Percentiles rank a stretch among this genome's conserved stretches.
phyloP scores from a whole-genome alignment of 805 yeast species.

The Schwanniomyces pseudopolymorphus region DNA sequence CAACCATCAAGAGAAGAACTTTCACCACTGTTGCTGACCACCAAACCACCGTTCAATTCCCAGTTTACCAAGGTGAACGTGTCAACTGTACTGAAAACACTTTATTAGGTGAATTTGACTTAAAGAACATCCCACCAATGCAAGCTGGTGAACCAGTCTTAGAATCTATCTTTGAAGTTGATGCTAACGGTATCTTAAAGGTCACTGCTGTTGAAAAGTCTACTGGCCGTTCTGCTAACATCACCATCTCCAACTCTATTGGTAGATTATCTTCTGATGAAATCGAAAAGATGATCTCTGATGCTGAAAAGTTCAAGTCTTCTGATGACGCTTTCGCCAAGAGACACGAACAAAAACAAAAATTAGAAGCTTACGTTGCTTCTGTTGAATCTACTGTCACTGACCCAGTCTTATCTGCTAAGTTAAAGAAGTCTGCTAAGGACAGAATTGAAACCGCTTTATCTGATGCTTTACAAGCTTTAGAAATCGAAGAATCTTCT shows the following conservation, averaged over 20 bases:
- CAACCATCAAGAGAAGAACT: constrained; percentile 51
- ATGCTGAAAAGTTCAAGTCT: constrained; percentile 74
- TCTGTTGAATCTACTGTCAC: constrained; percentile 94
- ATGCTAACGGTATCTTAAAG: constrained; percentile 52
- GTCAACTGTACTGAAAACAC: constrained; percentile 52
- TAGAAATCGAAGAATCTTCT: constrained; percentile 92
- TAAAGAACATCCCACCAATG: constrained; percentile 52
- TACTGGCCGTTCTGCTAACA: constrained; percentile 50
- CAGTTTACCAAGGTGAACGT: constrained; percentile 54
- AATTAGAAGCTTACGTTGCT: constrained; percentile 97
- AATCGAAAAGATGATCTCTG: constrained; percentile 49
- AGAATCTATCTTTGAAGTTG: constrained; percentile 50
- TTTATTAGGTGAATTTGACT: constrained; percentile 51
- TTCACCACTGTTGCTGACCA: constrained; percentile 53
- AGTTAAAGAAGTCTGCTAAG: constrained; percentile 95
- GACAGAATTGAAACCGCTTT: constrained; percentile 97
- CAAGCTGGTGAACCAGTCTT: constrained; percentile 52
- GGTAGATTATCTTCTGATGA: constrained; percentile 51
- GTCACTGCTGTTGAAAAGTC: constrained; percentile 51
- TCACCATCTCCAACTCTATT: constrained; percentile 49
- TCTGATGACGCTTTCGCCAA: constrained; percentile 99
- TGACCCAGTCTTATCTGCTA: constrained; percentile 97
- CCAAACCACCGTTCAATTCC: constrained; percentile 52
- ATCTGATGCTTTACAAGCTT: constrained; percentile 96
- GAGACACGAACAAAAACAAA: constrained; percentile 99